phyloP scores from a whole-genome alignment of 495 filamentous ascomycete genomes.

The Podospora tetraspora region DNA sequence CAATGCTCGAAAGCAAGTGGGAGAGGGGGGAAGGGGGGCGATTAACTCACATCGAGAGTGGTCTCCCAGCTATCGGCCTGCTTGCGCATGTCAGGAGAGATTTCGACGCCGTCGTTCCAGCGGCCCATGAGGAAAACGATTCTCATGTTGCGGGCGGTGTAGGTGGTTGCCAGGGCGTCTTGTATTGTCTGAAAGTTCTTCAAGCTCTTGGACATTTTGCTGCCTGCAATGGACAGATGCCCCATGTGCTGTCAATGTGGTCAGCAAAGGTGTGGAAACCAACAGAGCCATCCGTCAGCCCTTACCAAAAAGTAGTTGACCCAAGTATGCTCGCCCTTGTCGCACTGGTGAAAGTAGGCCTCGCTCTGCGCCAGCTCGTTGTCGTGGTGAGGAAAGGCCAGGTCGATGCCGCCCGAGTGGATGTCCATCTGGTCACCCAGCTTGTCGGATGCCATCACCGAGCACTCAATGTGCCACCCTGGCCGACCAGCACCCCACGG shows the following conservation, averaged over 20 bases:
- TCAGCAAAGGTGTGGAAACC: no score
- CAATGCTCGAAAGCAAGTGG: background rate
- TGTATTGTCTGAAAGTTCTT: conserved; percentile 98
- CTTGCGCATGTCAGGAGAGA: conserved; percentile 73
- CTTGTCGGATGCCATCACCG: conserved; percentile 85
- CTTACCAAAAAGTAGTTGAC: conserved; percentile 79
- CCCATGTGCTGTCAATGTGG: conserved; percentile 63
- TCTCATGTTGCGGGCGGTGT: conserved; percentile 73
- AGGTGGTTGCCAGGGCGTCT: conserved; percentile 68
- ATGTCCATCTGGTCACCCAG: conserved; percentile 83
- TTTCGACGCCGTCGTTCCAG: conserved; percentile 90
- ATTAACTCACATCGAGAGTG: conserved; percentile 58
- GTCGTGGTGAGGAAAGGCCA: conserved; percentile 94
- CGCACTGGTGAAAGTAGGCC: conserved; percentile 64
- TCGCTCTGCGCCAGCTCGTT: conserved; percentile 94
- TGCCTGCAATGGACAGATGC: conserved; percentile 76
- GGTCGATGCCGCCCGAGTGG: conserved; percentile 88
- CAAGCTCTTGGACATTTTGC: conserved; percentile 91
- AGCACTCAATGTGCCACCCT: conserved; percentile 98
- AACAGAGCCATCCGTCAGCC: background rate
- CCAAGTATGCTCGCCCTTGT: conserved; percentile 63
- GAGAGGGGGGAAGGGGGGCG: background rate
- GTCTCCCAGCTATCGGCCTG: conserved; percentile 74
- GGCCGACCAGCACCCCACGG: conserved; percentile 84
- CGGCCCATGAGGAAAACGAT: conserved; percentile 82